Evolutionary conservation across 331 rosid genomes (phyloP), one percentile per base, ranked within the genome.

Genomic region (Malus hybrid): DNA sequence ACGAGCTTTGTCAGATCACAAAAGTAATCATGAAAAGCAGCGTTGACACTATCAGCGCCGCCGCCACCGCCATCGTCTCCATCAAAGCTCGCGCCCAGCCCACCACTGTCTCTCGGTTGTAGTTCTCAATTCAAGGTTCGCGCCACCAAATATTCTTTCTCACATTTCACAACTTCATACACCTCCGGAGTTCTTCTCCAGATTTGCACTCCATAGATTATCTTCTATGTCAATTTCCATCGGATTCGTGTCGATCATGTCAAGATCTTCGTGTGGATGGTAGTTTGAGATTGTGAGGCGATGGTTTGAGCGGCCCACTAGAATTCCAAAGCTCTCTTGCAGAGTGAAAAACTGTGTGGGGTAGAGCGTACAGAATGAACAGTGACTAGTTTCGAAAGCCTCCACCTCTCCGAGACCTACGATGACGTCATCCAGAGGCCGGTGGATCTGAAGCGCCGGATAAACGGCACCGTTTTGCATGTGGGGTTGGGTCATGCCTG

Each of bases 21-120:
- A 48, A 73, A 66, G 74, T 63, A 75, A 34, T 60, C 79, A 93
- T 93, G 97, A 80, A 80, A 77, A 79, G 82, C 82, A 94, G 97
- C 84, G 90, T 88, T 3, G 97, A 94, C 14, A 94, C 97, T 13
- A 88, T 94, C 54, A 89, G 84, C 86, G 97, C 97, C 11, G 99
- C 99, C 9, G 99, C 99, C 56, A 85, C 93, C 57, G 24, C 24
- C 24, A 24, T 24, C 24, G 24, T 24, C 24, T 24, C 24, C 24
- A 1, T 24, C 24, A 1, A 24, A 24, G 24, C 24, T 24, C 24
- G 24, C 24, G 24, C 24, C 24, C 24, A 24, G 24, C 24, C 24
- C 24, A 24, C 24, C 1, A 24, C 24, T 1, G 24, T 24, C 24
- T 24, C 24, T 24, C 24, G 24, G 24, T 24, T 24, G 24, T 1